Evolutionary conservation across 1,284 basidiomycete species (phyloP).

Genomic region (Puccinia horiana): DNA sequence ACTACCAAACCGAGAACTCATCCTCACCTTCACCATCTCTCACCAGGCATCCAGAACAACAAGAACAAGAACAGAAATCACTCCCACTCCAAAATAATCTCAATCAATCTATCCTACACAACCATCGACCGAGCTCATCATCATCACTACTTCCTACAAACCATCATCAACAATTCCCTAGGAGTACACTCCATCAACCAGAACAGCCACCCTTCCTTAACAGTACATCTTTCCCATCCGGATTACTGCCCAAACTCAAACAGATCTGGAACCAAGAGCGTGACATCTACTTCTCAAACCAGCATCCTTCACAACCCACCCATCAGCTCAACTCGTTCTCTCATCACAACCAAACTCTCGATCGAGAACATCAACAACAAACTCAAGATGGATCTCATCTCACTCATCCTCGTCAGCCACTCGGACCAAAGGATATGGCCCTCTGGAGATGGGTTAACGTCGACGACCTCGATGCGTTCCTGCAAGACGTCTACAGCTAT

Average conservation of each 20-base stretch:
- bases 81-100: not conserved
- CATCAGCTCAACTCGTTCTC: slow-evolving; percentile 27
- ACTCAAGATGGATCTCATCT: not conserved
- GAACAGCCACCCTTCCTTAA: not conserved
- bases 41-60: slow-evolving; percentile 39
- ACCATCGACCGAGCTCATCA: slow-evolving; percentile 36
- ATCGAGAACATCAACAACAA: not conserved
- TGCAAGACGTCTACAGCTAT: slow-evolving; percentile 88
- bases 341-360: not conserved
- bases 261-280: slow-evolving; percentile 46
- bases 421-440: slow-evolving; percentile 68
- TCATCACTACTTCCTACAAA: slow-evolving; percentile 8
- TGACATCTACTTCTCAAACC: slow-evolving; percentile 3
- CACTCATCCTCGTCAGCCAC: not conserved
- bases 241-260: slow-evolving; percentile 24
- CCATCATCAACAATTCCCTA: slow-evolving; percentile 13
- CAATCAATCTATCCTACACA: slow-evolving; percentile 36
- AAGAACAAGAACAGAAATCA: not conserved
- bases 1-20: slow-evolving; percentile 19
- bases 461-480: slow-evolving; percentile 88
- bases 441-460: slow-evolving; percentile 99
- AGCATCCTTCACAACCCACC: not conserved
- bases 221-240: not conserved
- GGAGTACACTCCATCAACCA: not conserved
- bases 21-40: slow-evolving; percentile 45